Percentiles rank a stretch among this genome's conserved stretches.
These are phyloP conservation scores for Pleurotus eryngii DNA, from an alignment of 768 basidiomycete genomes.

Conservation along the genomic window DNA sequence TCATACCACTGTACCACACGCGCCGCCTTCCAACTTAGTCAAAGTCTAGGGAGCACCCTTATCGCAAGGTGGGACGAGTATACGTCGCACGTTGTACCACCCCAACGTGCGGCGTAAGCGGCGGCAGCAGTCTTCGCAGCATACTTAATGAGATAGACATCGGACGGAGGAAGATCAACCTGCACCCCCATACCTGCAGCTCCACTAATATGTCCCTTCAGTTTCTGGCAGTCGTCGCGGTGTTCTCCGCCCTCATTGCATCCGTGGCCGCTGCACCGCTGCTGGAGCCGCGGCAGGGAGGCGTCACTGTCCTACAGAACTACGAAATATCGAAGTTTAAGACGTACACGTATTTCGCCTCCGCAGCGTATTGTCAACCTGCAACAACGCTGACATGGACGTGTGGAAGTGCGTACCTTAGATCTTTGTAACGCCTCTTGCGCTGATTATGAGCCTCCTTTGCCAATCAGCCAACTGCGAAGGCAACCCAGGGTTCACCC, in stretches of 20 bases:
- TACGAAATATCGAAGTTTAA: constrained; percentile 41
- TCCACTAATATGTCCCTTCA: not conserved
- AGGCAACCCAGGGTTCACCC: constrained; percentile 22
- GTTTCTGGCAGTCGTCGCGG: not conserved
- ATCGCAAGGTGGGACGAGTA: too few relatives aligned
- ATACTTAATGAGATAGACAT: not conserved
- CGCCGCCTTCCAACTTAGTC: too few relatives aligned
- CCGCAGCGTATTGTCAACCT: constrained; percentile 8
- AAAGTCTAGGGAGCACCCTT: too few relatives aligned
- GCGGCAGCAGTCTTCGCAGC: not conserved
- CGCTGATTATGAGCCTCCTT: not conserved
- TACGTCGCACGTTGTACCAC: not conserved
- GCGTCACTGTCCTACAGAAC: constrained; percentile 33
- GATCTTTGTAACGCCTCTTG: not conserved
- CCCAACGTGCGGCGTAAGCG: not conserved
- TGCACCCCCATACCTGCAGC: not conserved
- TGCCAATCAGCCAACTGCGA: constrained; percentile 4
- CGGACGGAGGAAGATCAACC: not conserved
- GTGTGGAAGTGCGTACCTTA: constrained; percentile 6
- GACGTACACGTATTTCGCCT: constrained; percentile 34
- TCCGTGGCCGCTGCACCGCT: constrained; percentile 1
- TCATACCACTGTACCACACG: too few relatives aligned
- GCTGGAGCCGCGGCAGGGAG: constrained; percentile 17
- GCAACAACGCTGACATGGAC: constrained; percentile 5
- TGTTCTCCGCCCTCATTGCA: not conserved